Base-by-base conservation (phyloP, 2,329 filamentous ascomycete species). In the Cercospora zeina region DNA sequence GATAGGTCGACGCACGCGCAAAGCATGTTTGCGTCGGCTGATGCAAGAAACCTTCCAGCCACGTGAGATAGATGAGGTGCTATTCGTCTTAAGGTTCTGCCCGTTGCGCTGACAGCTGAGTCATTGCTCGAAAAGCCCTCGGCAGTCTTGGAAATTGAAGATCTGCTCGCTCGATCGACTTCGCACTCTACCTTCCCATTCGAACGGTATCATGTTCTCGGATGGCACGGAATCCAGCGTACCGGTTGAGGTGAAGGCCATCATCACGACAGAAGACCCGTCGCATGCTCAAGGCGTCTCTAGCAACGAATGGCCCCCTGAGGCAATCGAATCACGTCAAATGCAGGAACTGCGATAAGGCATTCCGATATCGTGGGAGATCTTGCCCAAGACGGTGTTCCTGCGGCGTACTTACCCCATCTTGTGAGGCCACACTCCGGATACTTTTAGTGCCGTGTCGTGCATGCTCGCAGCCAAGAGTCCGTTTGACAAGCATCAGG, bases 1-100 rank as follows among this genome's bases (percentile, higher is more conserved):
- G 21, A 13, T 34, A 34, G 31, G 31, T 34, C 31, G 24, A 27
- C 24, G 31, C 31, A 16, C 42, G 24, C 42, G 21, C 42, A 11
- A 47, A 47, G 42, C 42, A 47, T 47, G 9, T 13, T 24, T 47
- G 19, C 19, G 24, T 47, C 42, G 31, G 10, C 14, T 47, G 42
- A 47, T 47, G 42, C 42, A 47, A 19, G 19, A 27, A 47, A 47
- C 42, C 42, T 47, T 47, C 42, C 42, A 47, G 42, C 42, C 42
- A 47, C 42, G 42, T 47, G 42, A 47, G 19, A 47, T 47, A 47
- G 16, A 47, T 47, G 42, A 47, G 10, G 19, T 21, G 21, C 39
- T 24, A 19, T n/a, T 45, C 39, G 39, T 21, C 16, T 45, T 45
- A 45, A 45, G 39, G 19, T 47, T 47, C 19, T 47, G 42, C 19